Percentiles rank a stretch among this genome's conserved stretches.
Evolutionary conservation across 2,329 filamentous ascomycete genomes (phyloP).

Genomic region (Plectosphaerella plurivora): DNA sequence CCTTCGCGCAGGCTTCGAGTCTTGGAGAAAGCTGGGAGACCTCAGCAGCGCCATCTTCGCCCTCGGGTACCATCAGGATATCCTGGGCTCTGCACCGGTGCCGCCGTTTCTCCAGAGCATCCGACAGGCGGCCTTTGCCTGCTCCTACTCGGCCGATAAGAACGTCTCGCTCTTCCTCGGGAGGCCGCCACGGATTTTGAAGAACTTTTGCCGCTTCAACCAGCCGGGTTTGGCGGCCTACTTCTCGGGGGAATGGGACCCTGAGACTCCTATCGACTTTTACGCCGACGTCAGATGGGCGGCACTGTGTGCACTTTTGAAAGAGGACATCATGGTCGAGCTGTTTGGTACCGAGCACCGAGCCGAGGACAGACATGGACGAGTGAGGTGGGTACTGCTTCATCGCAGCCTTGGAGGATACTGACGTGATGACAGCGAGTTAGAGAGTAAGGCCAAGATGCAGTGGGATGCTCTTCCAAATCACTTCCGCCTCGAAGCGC

Average conservation of each 20-base stretch:
- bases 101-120: slow-evolving; percentile 35
- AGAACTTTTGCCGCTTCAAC: slow-evolving; percentile 33
- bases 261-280: slow-evolving; percentile 7
- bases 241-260: background rate
- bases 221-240: slow-evolving; percentile 3
- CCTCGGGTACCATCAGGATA: slow-evolving; percentile 39
- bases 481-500: slow-evolving; percentile 5
- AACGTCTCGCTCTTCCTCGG: slow-evolving; percentile 44
- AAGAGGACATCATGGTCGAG: slow-evolving; percentile 7
- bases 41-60: slow-evolving; percentile 40
- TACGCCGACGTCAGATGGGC: slow-evolving; percentile 8
- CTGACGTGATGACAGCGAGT: background rate
- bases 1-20: slow-evolving; percentile 31
- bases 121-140: slow-evolving; percentile 32
- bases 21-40: slow-evolving; percentile 41
- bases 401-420: background rate
- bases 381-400: slow-evolving; percentile 3
- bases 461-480: slow-evolving; percentile 6
- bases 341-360: slow-evolving; percentile 1
- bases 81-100: background rate
- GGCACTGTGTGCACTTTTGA: slow-evolving; percentile 4
- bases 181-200: slow-evolving; percentile 39
- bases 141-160: slow-evolving; percentile 40
- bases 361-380: slow-evolving; percentile 1
- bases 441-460: background rate